These are phyloP conservation scores for Fusarium anthophilum DNA, from an alignment of 2,329 filamentous ascomycete species.

Conservation along the genomic window DNA sequence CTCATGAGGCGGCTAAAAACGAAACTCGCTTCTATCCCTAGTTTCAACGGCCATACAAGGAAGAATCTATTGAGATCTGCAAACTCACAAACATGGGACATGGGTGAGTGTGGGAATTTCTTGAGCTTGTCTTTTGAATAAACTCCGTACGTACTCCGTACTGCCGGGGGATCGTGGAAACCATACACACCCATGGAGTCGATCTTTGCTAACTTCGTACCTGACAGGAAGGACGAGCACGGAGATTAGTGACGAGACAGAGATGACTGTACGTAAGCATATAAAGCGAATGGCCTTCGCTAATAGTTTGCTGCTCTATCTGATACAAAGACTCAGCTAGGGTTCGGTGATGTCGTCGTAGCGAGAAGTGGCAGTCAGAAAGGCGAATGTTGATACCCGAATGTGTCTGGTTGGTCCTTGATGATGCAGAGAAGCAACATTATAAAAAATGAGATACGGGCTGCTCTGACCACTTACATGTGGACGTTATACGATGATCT, in stretches of 20 bases:
- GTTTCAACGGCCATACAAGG: slow-evolving; percentile 25
- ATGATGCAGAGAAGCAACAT: background rate
- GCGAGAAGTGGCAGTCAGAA: background rate
- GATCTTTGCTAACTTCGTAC: slow-evolving; percentile 17
- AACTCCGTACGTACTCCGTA: background rate
- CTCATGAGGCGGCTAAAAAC: slow-evolving; percentile 14
- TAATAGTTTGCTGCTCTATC: background rate
- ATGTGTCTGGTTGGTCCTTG: slow-evolving; percentile 12
- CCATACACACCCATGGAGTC: slow-evolving; percentile 5
- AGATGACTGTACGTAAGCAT: slow-evolving; percentile 14
- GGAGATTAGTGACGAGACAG: slow-evolving; percentile 29
- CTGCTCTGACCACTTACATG: background rate
- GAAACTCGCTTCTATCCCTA: background rate
- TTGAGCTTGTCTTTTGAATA: slow-evolving; percentile 2
- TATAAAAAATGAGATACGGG: slow-evolving; percentile 7
- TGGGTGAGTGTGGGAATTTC: background rate
- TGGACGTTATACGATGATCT: background rate
- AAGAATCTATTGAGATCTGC: slow-evolving; percentile 37
- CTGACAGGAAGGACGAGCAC: slow-evolving; percentile 5
- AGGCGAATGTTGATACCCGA: background rate
- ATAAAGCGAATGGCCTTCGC: background rate
- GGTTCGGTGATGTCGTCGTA: background rate
- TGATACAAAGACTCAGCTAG: slow-evolving; percentile 5
- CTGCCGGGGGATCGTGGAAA: slow-evolving; percentile 1
- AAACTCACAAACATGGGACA: background rate